These are phyloP conservation scores for Acidomyces sp. DNA, from an alignment of 495 filamentous ascomycete genomes.

Conservation along the genomic window DNA sequence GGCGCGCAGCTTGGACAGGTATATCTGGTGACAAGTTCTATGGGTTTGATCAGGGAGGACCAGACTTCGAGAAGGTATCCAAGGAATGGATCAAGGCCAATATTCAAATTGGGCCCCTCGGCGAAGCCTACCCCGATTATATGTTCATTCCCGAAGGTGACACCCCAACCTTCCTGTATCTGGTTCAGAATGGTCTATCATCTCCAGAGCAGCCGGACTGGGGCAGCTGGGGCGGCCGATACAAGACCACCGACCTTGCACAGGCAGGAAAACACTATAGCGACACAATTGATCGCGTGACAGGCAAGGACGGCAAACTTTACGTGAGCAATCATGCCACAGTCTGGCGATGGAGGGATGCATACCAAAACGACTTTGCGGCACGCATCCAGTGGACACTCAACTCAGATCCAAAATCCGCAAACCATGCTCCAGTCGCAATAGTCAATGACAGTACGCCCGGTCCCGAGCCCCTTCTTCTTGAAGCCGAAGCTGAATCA, in stretches of 20 bases:
- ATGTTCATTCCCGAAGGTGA: neutral
- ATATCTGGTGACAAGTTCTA: slow-evolving; percentile 36
- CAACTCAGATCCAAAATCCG: neutral
- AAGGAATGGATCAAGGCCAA: neutral
- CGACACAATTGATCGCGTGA: slow-evolving; percentile 3
- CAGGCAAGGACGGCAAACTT: slow-evolving; percentile 29
- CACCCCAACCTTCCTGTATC: neutral
- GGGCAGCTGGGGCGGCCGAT: neutral
- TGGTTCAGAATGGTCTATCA: neutral
- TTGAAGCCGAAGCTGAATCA: neutral
- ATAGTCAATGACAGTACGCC: neutral
- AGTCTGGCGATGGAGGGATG: slow-evolving; percentile 39
- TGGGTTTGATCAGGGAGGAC: slow-evolving; percentile 2
- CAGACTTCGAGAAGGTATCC: neutral
- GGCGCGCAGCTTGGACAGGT: slow-evolving; percentile 36
- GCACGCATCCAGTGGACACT: slow-evolving; percentile 38
- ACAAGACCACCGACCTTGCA: neutral
- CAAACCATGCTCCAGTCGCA: neutral
- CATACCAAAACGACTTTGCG: slow-evolving; percentile 39
- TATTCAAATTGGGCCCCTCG: neutral
- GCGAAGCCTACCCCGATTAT: neutral
- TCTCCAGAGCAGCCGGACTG: neutral
- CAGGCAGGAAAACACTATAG: neutral
- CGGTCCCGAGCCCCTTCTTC: neutral
- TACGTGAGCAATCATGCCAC: slow-evolving; percentile 35